Evolutionary conservation across 1,284 basidiomycete species (phyloP), one percentile per base, ranked within the genome.

Genomic region (Porodaedalea pini): DNA sequence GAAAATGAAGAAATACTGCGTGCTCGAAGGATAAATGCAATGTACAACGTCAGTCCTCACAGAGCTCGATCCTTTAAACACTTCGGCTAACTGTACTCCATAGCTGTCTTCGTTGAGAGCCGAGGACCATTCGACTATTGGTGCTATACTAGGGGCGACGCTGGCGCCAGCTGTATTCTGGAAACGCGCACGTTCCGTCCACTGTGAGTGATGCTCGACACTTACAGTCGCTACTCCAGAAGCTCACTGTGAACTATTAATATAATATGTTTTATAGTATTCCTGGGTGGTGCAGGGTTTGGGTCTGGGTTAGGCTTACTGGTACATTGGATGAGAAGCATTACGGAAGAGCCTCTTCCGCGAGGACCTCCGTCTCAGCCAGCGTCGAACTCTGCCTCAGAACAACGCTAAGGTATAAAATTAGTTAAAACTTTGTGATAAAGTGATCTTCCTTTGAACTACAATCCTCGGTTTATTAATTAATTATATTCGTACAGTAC

Each of bases 121-220:
- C 13, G 51, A 61, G 17, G 59, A 61, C 36, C 59, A 61, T 37
- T 61, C 59, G 31, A 61, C 56, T 15, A 61, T 61, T n/a, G 59
- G 59, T 6, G 55, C 55, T 36, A 31, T 61, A 25, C 44, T 61
- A 13, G 59, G 59, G 37, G 55, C 43, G 6, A 31, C 43, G 29
- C 41, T 61, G 31, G 58, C 50, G 13, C 55, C 59, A 21, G 59
- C 59, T 3, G n/a, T 61, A 5, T 56, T 61, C 45, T 61, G 59
- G 59, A 61, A 61, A 29, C 55, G 56, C 23, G 59, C 59, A 10
- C 40, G 51, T 17, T 17, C 31, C 8, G 29, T 61, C 23, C 59
- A 61, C 37, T 43, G 59, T 61, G 43, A 50, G 59, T 45, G n/a
- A 23, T 40, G n/a, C 8, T 40, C 13, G 15, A 11, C 6, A 48